A percentile compares a stretch with the other conserved stretches of the same genome.
Conservation (phyloP, 352 stramenopile genomes). For the Phytophthora ohioensis region DNA sequence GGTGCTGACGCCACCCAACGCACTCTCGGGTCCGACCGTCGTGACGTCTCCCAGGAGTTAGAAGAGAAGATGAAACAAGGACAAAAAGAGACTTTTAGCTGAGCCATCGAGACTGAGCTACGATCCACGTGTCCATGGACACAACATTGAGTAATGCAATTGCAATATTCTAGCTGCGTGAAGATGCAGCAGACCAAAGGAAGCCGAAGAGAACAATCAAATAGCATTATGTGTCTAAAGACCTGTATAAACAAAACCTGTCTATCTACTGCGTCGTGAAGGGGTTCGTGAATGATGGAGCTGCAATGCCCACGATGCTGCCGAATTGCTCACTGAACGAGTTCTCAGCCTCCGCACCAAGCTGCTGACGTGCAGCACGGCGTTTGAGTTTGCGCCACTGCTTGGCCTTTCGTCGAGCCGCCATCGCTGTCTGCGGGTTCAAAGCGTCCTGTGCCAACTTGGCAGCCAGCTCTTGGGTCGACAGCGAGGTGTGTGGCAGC, state of each 20-base stretch:
- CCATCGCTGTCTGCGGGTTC: slow-evolving; percentile 64
- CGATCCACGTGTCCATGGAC: slow-evolving; percentile 26
- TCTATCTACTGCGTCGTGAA: slow-evolving; percentile 27
- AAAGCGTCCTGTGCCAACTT: slow-evolving; percentile 69
- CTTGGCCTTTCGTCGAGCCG: slow-evolving; percentile 73
- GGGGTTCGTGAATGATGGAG: slow-evolving; percentile 34
- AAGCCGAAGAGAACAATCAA: slow-evolving; percentile 40
- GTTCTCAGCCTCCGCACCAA: slow-evolving; percentile 58
- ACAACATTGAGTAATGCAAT: slow-evolving; percentile 38
- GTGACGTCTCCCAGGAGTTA: slow-evolving; percentile 43
- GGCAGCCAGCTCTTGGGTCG: slow-evolving; percentile 52
- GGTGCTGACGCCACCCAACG: slow-evolving; percentile 38
- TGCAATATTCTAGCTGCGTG: slow-evolving; percentile 32
- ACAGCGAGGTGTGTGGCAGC: slow-evolving; percentile 28
- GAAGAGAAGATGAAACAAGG: neutral
- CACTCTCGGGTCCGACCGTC: slow-evolving; percentile 5
- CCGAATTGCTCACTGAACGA: slow-evolving; percentile 69
- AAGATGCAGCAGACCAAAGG: slow-evolving; percentile 30
- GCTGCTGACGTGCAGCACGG: slow-evolving; percentile 63
- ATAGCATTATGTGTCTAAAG: slow-evolving; percentile 40
- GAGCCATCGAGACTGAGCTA: slow-evolving; percentile 29
- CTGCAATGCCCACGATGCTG: slow-evolving; percentile 51
- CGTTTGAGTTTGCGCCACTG: slow-evolving; percentile 83
- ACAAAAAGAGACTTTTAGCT: slow-evolving; percentile 6
- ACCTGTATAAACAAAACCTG: slow-evolving; percentile 24